These are phyloP conservation scores for Ajuga reptans DNA, from an alignment of 305 asterid species.

Conservation along the genomic window DNA sequence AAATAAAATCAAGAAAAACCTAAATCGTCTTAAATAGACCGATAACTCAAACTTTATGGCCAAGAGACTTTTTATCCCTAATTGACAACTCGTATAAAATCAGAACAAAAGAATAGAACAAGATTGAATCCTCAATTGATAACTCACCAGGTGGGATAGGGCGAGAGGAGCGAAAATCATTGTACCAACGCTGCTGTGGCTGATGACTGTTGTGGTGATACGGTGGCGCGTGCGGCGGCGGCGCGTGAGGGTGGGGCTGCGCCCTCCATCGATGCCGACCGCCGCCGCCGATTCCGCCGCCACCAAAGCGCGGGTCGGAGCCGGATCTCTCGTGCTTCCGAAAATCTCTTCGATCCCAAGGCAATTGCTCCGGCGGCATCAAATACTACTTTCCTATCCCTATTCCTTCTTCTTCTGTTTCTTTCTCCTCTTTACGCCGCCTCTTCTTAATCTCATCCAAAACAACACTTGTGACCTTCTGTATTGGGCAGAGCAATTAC, in stretches of 20 bases:
- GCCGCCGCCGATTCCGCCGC: slow-evolving; percentile 36
- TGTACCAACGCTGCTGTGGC: slow-evolving; percentile 45
- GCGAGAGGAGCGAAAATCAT: slow-evolving; percentile 64
- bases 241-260: slow-evolving; percentile 47
- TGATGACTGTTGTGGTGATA: slow-evolving; percentile 40
- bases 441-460: slow-evolving; percentile 36
- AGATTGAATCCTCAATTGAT: neutral
- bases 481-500: neutral
- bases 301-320: slow-evolving; percentile 40
- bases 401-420: slow-evolving; percentile 16
- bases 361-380: slow-evolving; percentile 55
- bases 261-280: slow-evolving; percentile 62
- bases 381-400: slow-evolving; percentile 19
- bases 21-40: slow-evolving; percentile 7
- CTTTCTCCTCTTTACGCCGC: slow-evolving; percentile 25
- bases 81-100: neutral
- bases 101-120: neutral
- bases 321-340: slow-evolving; percentile 50
- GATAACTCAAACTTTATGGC: neutral
- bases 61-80: neutral
- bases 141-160: slow-evolving; percentile 70
- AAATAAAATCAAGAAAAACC: neutral
- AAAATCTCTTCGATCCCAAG: slow-evolving; percentile 52
- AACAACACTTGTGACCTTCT: neutral
- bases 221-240: slow-evolving; percentile 48